Evolutionary conservation across 371 early-diverging fungal genomes (phyloP), one percentile per base, ranked within the genome.

Genomic region (Lichtheimia corymbifera): DNA sequence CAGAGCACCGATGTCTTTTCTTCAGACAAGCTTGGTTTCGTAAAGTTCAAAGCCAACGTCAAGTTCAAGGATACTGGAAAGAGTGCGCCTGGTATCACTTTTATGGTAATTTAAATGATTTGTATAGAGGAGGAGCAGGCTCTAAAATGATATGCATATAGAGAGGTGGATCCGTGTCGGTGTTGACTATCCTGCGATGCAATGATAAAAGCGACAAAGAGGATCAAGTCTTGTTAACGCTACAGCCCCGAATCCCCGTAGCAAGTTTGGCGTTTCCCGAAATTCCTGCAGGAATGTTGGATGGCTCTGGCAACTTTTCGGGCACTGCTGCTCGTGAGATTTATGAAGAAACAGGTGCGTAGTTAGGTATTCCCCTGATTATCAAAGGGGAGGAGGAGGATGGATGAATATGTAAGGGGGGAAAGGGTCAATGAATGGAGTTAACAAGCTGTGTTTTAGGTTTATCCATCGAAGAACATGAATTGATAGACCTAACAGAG

Each of bases 241-340:
- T 82, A 55, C 95, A 95, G 66, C 88, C 95, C 9, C 81, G 94
- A 7, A 62, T 93, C 12, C 80, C 95, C 0, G 82, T 89, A 5
- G 87, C 88, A 0, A 73, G 80, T 18, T 65, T 88, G 24, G 53
- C 62, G 6, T 82, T 90, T 61, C 74, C 82, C 41, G 94, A 93
- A 69, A 70, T 95, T 24, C 95, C 95, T 2, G 95, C 94, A 1
- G 94, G 95, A 4, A 93, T 95, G 94, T 63, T 93, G 41, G 93
- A 93, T 67, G 93, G 82, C 18, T 85, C 84, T 20, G 87, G 88
- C 11, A 82, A 86, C 66, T 93, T 94, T 82, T 67, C 81, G 1
- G 88, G 88, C 1, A 72, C 77, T 11, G 89, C 89, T 20, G 88
- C 91, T n/a, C 77, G 75, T 18, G 87, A 90, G 59, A 77, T 88